phyloP scores from a whole-genome alignment of 768 basidiomycete genomes.

The Hemileccinum rubropunctum region DNA sequence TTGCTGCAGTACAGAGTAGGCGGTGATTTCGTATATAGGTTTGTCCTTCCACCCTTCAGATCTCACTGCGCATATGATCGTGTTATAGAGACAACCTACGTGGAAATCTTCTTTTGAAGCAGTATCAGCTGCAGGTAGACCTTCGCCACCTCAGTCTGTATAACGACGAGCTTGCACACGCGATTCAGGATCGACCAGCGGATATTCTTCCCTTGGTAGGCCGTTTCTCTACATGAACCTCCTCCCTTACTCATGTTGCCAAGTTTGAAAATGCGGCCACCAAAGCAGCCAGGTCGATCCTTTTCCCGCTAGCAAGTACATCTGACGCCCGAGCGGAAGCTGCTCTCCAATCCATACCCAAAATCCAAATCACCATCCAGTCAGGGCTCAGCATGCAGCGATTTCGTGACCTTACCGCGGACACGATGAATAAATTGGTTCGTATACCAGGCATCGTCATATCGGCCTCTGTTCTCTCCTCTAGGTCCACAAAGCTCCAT shows the following conservation, averaged over 20 bases:
- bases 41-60: conserved; percentile 15
- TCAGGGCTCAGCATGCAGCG: conserved; percentile 93
- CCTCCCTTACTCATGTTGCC: background rate
- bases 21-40: conserved; percentile 92
- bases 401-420: conserved; percentile 90
- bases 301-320: conserved; percentile 71
- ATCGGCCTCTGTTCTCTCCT: conserved; percentile 90
- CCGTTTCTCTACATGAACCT: conserved; percentile 1
- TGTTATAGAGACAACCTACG: conserved; percentile 74
- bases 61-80: background rate
- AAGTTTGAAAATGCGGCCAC: conserved; percentile 93
- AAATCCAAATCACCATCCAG: conserved; percentile 82
- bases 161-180: conserved; percentile 92
- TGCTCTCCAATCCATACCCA: conserved; percentile 53
- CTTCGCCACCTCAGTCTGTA: conserved; percentile 74
- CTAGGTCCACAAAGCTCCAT: conserved; percentile 88
- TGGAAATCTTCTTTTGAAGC: conserved; percentile 85
- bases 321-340: conserved; percentile 44
- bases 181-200: conserved; percentile 83
- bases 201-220: conserved; percentile 86
- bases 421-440: conserved; percentile 94
- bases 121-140: conserved; percentile 84
- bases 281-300: conserved; percentile 75
- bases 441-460: conserved; percentile 98
- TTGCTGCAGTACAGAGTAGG: conserved; percentile 85